Base-by-base conservation (phyloP, 1,284 basidiomycete species). In the Moesziomyces aphidis region DNA sequence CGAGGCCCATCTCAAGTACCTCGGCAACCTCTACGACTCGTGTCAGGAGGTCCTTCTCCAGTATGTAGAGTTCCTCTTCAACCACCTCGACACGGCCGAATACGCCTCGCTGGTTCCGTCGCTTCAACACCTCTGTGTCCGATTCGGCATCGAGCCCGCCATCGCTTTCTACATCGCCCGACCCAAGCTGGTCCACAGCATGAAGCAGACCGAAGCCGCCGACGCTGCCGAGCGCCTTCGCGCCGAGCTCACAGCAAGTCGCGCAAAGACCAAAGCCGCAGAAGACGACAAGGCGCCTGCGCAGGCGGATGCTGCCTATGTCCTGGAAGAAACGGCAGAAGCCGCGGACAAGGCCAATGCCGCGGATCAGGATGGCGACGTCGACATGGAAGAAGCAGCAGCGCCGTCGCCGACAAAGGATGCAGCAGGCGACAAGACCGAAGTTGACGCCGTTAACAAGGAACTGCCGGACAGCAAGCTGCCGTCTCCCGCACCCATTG, bases 21-120 rank as follows among this genome's bases (percentile, higher is more conserved):
- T 83, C 21, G 81, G 77, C 49, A 82, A 82, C 50, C 69, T 82
- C 43, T 83, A 76, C 57, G 83, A 84, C 55, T 78, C 79, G 22
- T 79, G 79, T 46, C 75, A 79, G 31, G 77, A 80, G 49, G 73
- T 79, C 43, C 63, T 84, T 11, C 74, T 84, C 48, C 83, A 84
- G 63, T 84, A 83, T 59, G 69, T 78, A 39, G 82, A 84, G 47
- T 84, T 84, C 55, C 70, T 83, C 28, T 71, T 72, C 50, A 75
- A 75, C 52, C 72, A 78, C 22, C 67, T 81, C 19, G 73, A 77
- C 26, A 67, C 77, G 5, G 56, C 57, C 39, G 71, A 72, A 23
- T 82, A 82, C 44, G 74, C 81, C 4, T 61, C 61, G 39, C 62
- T 76, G 10, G 57, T 83, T 22, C 83, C 81, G 1, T 58, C 59